Evolutionary conservation across 108 stramenopile species (phyloP).

Genomic region (Aureococcus anophagefferens): DNA sequence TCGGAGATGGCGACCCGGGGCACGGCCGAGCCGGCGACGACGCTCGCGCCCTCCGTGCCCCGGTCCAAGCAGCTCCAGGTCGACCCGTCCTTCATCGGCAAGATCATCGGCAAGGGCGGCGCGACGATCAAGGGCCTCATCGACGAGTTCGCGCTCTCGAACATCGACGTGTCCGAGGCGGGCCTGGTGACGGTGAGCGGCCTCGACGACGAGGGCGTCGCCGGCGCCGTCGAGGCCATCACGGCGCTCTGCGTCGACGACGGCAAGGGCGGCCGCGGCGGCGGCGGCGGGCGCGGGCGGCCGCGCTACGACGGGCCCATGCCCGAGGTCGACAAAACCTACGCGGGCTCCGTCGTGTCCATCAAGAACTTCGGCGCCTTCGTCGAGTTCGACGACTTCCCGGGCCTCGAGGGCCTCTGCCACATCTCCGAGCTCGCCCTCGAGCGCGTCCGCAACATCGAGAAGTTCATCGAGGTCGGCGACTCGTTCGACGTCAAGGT

Average conservation of each 20-base stretch:
- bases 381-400: conserved; percentile 49
- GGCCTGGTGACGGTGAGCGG: conserved; percentile 53
- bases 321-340: conserved; percentile 56
- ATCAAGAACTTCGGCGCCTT: conserved; percentile 73
- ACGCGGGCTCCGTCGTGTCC: conserved; percentile 64
- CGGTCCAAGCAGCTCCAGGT: conserved; percentile 49
- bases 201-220: conserved; percentile 48
- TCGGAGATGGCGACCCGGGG: conserved; percentile 55
- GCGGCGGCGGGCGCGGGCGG: conserved; percentile 23
- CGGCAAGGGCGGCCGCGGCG: conserved; percentile 31
- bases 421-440: conserved; percentile 69
- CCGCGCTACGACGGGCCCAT: conserved; percentile 54
- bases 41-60: conserved; percentile 57
- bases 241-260: conserved; percentile 30
- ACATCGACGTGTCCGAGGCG: conserved; percentile 60
- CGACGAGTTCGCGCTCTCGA: conserved; percentile 60
- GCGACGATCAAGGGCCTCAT: conserved; percentile 71
- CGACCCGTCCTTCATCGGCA: conserved; percentile 55
- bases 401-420: conserved; percentile 64
- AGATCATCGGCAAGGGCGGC: conserved; percentile 74
- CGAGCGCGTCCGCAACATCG: conserved; percentile 65
- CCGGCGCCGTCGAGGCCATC: conserved; percentile 61
- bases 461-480: conserved; percentile 44
- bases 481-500: neutral
- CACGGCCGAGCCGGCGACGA: conserved; percentile 33